These are phyloP conservation scores for Apiospora saccharicola DNA, from an alignment of 2,329 filamentous ascomycete genomes.

Conservation along the genomic window DNA sequence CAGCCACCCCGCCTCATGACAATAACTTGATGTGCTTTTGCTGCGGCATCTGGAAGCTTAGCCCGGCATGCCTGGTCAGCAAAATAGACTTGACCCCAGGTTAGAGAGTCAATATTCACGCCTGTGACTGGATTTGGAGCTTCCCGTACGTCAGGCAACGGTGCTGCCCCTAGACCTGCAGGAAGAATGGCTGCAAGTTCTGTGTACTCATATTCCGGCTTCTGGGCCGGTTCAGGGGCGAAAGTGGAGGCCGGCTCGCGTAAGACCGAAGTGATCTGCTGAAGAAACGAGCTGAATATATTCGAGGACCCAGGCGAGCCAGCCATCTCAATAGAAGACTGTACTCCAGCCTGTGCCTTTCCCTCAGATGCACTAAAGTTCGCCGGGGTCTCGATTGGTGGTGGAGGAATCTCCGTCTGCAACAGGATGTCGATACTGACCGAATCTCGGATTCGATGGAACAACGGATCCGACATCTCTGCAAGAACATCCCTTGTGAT, in stretches of 20 bases:
- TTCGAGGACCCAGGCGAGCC: slow-evolving; percentile 32
- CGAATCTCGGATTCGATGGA: slow-evolving; percentile 77
- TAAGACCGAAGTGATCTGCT: slow-evolving; percentile 58
- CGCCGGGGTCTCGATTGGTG: slow-evolving; percentile 22
- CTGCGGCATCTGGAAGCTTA: slow-evolving; percentile 58
- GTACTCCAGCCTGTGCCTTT: slow-evolving; percentile 38
- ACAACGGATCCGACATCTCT: slow-evolving; percentile 82
- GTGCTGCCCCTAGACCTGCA: slow-evolving; percentile 67
- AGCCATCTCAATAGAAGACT: slow-evolving; percentile 32
- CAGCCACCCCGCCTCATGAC: slow-evolving; percentile 85
- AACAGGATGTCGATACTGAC: slow-evolving; percentile 78
- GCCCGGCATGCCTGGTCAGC: slow-evolving; percentile 72
- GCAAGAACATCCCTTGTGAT: slow-evolving; percentile 79
- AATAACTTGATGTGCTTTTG: slow-evolving; percentile 75
- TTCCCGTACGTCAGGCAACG: slow-evolving; percentile 71
- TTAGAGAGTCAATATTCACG: slow-evolving; percentile 54
- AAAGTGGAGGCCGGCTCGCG: slow-evolving; percentile 51
- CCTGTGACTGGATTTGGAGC: slow-evolving; percentile 53
- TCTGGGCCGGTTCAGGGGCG: slow-evolving; percentile 43
- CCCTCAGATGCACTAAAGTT: slow-evolving; percentile 40
- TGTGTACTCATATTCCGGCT: slow-evolving; percentile 48
- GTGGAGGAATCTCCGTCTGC: slow-evolving; percentile 50
- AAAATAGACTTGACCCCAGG: slow-evolving; percentile 76
- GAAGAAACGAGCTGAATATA: slow-evolving; percentile 50
- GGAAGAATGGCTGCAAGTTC: slow-evolving; percentile 64